Conservation (phyloP, 257 asterid genomes). For the Ajuga chamaepitys region DNA sequence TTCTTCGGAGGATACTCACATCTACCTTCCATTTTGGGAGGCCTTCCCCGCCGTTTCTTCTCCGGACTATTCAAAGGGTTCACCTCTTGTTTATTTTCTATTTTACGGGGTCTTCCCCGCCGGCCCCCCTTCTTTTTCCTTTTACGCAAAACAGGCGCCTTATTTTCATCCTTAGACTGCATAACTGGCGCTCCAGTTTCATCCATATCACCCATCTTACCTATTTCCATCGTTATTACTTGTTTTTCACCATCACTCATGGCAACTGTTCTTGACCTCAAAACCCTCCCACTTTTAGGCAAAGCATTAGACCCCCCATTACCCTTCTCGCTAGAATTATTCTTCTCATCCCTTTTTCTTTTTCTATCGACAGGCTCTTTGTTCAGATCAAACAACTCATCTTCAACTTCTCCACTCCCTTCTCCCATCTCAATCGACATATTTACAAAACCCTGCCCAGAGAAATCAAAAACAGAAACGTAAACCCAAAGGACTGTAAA, state of each 20-base stretch:
- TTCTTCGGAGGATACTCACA: constrained; percentile 4
- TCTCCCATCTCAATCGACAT: constrained; percentile 19
- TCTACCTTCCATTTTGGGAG: constrained; percentile 18
- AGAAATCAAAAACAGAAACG: not conserved
- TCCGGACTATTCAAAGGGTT: not conserved
- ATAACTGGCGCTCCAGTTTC: not conserved
- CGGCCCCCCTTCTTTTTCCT: constrained; percentile 18
- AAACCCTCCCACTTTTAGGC: constrained; percentile 50
- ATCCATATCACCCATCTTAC: constrained; percentile 10
- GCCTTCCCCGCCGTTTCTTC: constrained; percentile 29
- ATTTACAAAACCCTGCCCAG: constrained; percentile 19
- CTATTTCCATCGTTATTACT: constrained; percentile 29
- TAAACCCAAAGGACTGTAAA: not conserved
- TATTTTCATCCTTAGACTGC: constrained; percentile 1
- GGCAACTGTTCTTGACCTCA: constrained; percentile 66
- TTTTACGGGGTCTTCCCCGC: constrained; percentile 40
- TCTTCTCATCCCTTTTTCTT: constrained; percentile 32
- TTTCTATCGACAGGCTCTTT: constrained; percentile 40
- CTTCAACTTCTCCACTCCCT: constrained; percentile 28
- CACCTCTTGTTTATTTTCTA: constrained; percentile 15
- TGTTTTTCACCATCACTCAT: constrained; percentile 38
- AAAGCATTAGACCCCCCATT: constrained; percentile 22
- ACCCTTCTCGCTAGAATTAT: constrained; percentile 10
- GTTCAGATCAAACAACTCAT: constrained; percentile 49
- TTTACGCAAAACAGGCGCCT: constrained; percentile 7